Evolutionary conservation across 2,329 filamentous ascomycete species (phyloP).

Genomic region (Diaporthe sp.): DNA sequence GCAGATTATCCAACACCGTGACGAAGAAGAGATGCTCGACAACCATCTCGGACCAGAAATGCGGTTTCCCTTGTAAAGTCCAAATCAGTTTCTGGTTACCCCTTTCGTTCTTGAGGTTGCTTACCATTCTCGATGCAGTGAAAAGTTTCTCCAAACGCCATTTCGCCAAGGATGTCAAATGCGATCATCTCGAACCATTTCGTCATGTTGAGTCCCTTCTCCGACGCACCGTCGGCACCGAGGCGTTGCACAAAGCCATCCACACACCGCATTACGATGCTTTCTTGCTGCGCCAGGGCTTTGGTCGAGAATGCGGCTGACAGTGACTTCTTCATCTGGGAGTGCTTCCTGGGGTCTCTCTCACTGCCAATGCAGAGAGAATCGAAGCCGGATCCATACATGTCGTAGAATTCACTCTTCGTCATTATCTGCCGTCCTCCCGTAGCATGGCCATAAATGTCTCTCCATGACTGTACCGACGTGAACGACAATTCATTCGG

Average conservation of each 20-base stretch:
- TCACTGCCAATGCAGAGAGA: conserved; percentile 46
- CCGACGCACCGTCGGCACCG: conserved; percentile 39
- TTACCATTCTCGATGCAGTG: conserved; percentile 47
- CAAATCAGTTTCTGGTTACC: neutral
- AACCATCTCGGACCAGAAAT: conserved; percentile 48
- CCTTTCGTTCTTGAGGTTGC: no score
- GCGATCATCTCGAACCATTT: conserved; percentile 53
- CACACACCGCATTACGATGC: neutral
- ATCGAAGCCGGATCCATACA: conserved; percentile 43
- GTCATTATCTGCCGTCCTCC: conserved; percentile 37
- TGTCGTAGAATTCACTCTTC: conserved; percentile 47
- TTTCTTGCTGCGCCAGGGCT: conserved; percentile 9
- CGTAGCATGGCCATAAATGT: conserved; percentile 41
- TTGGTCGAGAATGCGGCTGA: conserved; percentile 41
- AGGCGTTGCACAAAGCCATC: conserved; percentile 13
- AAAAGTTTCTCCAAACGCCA: conserved; percentile 58
- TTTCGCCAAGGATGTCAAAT: conserved; percentile 56
- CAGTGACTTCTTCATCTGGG: conserved; percentile 46
- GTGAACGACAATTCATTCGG: conserved; percentile 34
- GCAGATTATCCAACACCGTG: conserved; percentile 44
- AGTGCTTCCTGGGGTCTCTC: conserved; percentile 45
- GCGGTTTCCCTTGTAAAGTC: conserved; percentile 46
- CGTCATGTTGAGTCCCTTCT: conserved; percentile 47
- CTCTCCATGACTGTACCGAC: conserved; percentile 26
- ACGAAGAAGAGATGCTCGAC: conserved; percentile 44